Conservation (phyloP, 306 rosid genomes). For the Myrica gale region DNA sequence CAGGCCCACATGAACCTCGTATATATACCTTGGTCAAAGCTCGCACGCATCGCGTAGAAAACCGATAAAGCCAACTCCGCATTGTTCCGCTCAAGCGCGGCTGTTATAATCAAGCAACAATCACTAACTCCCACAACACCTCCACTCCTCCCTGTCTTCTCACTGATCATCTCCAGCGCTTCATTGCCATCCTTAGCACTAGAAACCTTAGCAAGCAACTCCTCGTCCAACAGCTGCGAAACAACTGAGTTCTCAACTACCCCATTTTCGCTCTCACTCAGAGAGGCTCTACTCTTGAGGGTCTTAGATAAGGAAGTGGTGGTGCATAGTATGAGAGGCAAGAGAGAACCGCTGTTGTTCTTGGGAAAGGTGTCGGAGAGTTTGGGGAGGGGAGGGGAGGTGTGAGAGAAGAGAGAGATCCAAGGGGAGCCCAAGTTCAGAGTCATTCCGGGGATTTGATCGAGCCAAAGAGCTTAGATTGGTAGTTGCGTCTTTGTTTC, state of each 20-base stretch:
- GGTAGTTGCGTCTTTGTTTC: background rate
- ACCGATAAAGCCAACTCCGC: slow-evolving; percentile 66
- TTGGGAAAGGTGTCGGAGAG: slow-evolving; percentile 18
- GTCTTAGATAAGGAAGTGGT: slow-evolving; percentile 27
- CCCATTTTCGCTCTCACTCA: slow-evolving; percentile 48
- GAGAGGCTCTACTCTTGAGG: slow-evolving; percentile 43
- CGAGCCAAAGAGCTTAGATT: background rate
- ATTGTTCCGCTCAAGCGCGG: slow-evolving; percentile 67
- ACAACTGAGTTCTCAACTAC: slow-evolving; percentile 38
- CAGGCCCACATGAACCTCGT: background rate
- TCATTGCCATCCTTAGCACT: slow-evolving; percentile 57
- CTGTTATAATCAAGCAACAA: slow-evolving; percentile 56
- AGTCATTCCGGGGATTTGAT: slow-evolving; percentile 39
- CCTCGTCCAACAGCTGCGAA: slow-evolving; percentile 45
- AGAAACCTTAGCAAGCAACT: slow-evolving; percentile 37
- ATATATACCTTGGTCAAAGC: slow-evolving; percentile 52
- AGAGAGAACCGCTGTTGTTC: slow-evolving; percentile 16
- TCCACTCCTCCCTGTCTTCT: slow-evolving; percentile 25
- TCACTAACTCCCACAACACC: slow-evolving; percentile 58
- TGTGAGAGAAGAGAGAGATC: slow-evolving; percentile 42
- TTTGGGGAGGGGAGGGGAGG: slow-evolving; percentile 36
- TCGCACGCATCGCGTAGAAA: slow-evolving; percentile 82
- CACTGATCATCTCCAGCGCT: slow-evolving; percentile 52
- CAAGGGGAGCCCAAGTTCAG: slow-evolving; percentile 50
- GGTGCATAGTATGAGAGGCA: slow-evolving; percentile 22